Conservation (phyloP, 2,329 filamentous ascomycete genomes). For the Metarhizium sp. region DNA sequence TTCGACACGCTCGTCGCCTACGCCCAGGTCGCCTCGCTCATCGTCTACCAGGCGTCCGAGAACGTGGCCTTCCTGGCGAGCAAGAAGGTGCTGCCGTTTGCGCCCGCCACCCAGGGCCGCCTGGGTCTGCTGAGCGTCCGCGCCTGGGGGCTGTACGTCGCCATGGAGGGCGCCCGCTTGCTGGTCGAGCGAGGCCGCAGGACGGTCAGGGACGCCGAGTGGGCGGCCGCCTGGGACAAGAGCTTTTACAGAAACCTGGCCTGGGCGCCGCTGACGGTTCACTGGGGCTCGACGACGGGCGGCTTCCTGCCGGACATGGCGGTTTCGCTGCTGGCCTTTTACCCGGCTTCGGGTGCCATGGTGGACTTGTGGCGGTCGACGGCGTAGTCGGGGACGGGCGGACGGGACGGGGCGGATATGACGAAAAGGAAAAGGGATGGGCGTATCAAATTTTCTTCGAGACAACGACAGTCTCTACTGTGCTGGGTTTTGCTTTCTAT, state of each 20-base stretch:
- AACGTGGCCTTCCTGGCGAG: constrained; percentile 69
- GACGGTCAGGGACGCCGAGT: constrained; percentile 27
- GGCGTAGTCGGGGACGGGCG: constrained; percentile 8
- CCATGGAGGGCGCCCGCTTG: constrained; percentile 64
- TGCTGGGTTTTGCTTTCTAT: background rate
- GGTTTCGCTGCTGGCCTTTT: constrained; percentile 31
- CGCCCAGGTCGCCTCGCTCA: constrained; percentile 57
- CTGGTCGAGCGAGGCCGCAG: constrained; percentile 33
- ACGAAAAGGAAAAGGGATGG: background rate
- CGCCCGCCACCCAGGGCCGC: constrained; percentile 44
- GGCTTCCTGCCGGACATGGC: constrained; percentile 39
- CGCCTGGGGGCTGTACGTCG: constrained; percentile 73
- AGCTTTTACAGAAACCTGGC: constrained; percentile 60
- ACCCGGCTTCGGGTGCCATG: constrained; percentile 36
- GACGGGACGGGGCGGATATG: background rate
- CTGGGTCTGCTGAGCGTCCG: constrained; percentile 66
- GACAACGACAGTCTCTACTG: no score
- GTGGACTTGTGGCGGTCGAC: constrained; percentile 34
- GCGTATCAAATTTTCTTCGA: background rate
- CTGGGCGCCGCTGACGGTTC: constrained; percentile 74
- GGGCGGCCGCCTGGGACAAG: constrained; percentile 48
- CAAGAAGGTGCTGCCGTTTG: constrained; percentile 59
- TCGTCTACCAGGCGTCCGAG: constrained; percentile 70
- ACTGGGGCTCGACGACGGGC: constrained; percentile 62
- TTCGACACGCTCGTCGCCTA: constrained; percentile 46